These are phyloP conservation scores for Beauveria sp. DNA, from an alignment of 2,329 filamentous ascomycete genomes.

Conservation along the genomic window DNA sequence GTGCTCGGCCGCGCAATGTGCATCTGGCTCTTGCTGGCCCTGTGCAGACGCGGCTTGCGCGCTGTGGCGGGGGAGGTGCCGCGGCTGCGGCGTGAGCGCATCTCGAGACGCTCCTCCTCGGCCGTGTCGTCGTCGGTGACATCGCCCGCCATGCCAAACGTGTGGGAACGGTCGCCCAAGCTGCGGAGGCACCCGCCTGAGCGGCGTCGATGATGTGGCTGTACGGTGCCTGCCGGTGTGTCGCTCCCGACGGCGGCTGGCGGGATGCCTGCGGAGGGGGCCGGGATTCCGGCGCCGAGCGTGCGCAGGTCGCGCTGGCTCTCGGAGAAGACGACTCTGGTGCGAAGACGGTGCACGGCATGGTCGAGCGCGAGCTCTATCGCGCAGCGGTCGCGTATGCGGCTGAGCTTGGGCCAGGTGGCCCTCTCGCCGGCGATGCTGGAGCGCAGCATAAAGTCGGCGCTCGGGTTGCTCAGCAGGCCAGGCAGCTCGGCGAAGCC, in stretches of 20 bases:
- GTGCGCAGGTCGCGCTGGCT: constrained; percentile 54
- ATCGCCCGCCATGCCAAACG: constrained; percentile 24
- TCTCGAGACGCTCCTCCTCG: constrained; percentile 37
- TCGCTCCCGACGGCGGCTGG: constrained; percentile 16
- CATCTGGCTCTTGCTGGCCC: constrained; percentile 32
- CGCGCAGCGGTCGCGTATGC: constrained; percentile 79
- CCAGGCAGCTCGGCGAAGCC: constrained; percentile 64
- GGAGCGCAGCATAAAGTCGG: constrained; percentile 77
- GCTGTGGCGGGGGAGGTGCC: constrained; percentile 20
- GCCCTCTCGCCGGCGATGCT: constrained; percentile 74
- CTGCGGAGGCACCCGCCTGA: constrained; percentile 43
- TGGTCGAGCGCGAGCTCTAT: constrained; percentile 79
- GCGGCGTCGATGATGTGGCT: constrained; percentile 36
- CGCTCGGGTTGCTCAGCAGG: constrained; percentile 75
- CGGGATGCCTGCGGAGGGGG: constrained; percentile 14
- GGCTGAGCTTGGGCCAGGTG: constrained; percentile 84
- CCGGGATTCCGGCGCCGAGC: constrained; percentile 25
- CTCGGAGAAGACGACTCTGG: constrained; percentile 61
- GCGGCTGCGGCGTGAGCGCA: constrained; percentile 26
- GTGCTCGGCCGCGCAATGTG: constrained; percentile 22
- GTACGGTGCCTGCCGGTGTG: constrained; percentile 18
- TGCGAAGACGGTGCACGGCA: constrained; percentile 61
- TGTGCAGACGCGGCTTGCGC: constrained; percentile 35
- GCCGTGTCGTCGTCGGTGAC: constrained; percentile 38
- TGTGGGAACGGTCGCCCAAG: constrained; percentile 26